phyloP scores from a whole-genome alignment of 345 rosid species.

The Crucihimalaya himalaica region DNA sequence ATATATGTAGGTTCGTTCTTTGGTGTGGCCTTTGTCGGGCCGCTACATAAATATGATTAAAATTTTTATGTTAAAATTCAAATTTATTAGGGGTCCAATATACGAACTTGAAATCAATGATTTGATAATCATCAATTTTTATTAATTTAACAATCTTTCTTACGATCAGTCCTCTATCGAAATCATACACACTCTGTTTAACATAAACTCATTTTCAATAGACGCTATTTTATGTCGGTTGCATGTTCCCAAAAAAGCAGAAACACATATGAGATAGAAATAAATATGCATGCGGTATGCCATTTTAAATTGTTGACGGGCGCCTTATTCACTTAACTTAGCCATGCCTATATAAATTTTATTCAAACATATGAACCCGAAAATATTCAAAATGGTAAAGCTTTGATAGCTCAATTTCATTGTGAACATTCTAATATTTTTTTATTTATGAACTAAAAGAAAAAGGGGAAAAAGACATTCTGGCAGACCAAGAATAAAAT shows the following conservation, averaged over 20 bases:
- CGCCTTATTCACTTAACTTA: background rate
- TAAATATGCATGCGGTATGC: background rate
- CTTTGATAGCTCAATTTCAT: background rate
- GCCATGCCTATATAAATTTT: background rate
- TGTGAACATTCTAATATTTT: background rate
- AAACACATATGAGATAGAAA: background rate
- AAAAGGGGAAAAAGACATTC: background rate
- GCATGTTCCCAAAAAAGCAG: slow-evolving; percentile 2
- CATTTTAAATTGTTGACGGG: background rate
- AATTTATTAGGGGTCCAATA: background rate
- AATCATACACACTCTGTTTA: slow-evolving; percentile 12
- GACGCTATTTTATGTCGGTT: slow-evolving; percentile 5
- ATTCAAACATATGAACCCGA: background rate
- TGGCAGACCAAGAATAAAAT: background rate
- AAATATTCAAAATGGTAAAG: background rate
- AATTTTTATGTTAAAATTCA: background rate
- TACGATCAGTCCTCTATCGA: slow-evolving; percentile 23
- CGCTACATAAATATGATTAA: slow-evolving; percentile 15
- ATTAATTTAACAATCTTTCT: background rate
- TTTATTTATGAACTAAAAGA: background rate
- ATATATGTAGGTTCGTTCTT: background rate
- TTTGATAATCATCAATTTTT: slow-evolving; percentile 23
- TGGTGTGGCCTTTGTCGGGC: slow-evolving; percentile 31
- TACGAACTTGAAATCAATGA: slow-evolving; percentile 15
- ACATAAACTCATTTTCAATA: background rate